Conservation (phyloP, 805 yeast genomes). For the Candida germanica region DNA sequence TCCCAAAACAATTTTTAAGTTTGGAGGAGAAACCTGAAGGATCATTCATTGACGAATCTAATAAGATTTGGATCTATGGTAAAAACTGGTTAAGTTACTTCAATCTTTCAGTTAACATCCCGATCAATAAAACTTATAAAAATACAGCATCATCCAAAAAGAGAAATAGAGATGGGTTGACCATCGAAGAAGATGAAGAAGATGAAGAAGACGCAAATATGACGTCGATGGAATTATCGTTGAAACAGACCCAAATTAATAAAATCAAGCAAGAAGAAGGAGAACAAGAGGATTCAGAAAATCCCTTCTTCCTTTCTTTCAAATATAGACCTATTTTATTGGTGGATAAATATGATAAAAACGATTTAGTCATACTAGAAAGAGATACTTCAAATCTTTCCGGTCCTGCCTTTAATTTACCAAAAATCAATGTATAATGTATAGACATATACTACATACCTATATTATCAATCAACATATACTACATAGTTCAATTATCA, state of each 20-base stretch:
- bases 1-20: slow-evolving; percentile 62
- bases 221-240: slow-evolving; percentile 22
- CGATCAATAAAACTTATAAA: slow-evolving; percentile 35
- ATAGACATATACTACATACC: too few species aligned
- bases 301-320: slow-evolving; percentile 69
- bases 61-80: slow-evolving; percentile 79
- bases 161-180: slow-evolving; percentile 43
- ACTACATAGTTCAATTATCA: slow-evolving; percentile 5
- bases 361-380: slow-evolving; percentile 72
- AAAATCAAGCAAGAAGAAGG: slow-evolving; percentile 31
- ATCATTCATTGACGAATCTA: slow-evolving; percentile 46
- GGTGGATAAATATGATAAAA: slow-evolving; percentile 51
- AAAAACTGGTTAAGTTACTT: slow-evolving; percentile 75
- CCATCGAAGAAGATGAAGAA: slow-evolving; percentile 22
- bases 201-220: slow-evolving; percentile 20
- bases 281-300: slow-evolving; percentile 17
- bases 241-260: slow-evolving; percentile 29
- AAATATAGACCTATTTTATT: slow-evolving; percentile 71
- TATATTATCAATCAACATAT: too few species aligned
- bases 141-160: slow-evolving; percentile 31
- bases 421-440: slow-evolving; percentile 49
- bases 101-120: slow-evolving; percentile 59
- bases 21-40: slow-evolving; percentile 73
- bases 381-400: slow-evolving; percentile 61
- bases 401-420: slow-evolving; percentile 63